Evolutionary conservation across 805 yeast genomes (phyloP), one percentile per base, ranked within the genome.

Genomic region (Yarrowia porcina): DNA sequence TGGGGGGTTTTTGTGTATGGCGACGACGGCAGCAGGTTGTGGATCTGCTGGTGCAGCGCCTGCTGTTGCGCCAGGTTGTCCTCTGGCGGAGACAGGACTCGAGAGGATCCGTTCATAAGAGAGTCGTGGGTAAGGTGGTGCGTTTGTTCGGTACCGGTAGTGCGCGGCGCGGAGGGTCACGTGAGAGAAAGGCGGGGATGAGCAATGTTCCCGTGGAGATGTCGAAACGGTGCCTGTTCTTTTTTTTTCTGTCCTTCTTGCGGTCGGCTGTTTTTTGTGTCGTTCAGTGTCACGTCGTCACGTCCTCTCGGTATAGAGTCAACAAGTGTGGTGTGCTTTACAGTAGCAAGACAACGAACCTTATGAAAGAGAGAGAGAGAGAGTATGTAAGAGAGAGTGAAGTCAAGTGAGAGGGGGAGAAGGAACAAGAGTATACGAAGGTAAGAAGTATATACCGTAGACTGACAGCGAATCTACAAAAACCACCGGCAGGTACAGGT

Each of bases 51-150:
- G 15, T 36, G 35, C 13, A 52, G 59, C 25, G 23, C 35, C 44
- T 52, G 44, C 59, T 52, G 44, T 7, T 52, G 44, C 2, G 44
- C 35, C 33, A 36, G 59, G 44, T 25, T 52, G 59, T 39, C 49
- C 7, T 56, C 39, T n/a, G 35, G 47, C 11, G 61, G 49, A 18
- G 49, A 39, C 49, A 56, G 36, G 11, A 25, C 12, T 8, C 49
- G 49, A 4, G 49, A 52, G 13, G 56, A 52, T 23, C 44, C 59
- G 59, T 52, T 35, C 44, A 52, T 35, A n/a, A n/a, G n/a, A n/a
- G n/a, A n/a, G n/a, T n/a, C n/a, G n/a, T n/a, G n/a, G n/a, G n/a
- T n/a, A n/a, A n/a, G n/a, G n/a, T n/a, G n/a, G n/a, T n/a, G n/a
- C n/a, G n/a, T n/a, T n/a, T n/a, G n/a, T n/a, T n/a, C n/a, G n/a